Evolutionary conservation across 2,329 filamentous ascomycete species (phyloP).

Genomic region (Colletotrichum truncatum): DNA sequence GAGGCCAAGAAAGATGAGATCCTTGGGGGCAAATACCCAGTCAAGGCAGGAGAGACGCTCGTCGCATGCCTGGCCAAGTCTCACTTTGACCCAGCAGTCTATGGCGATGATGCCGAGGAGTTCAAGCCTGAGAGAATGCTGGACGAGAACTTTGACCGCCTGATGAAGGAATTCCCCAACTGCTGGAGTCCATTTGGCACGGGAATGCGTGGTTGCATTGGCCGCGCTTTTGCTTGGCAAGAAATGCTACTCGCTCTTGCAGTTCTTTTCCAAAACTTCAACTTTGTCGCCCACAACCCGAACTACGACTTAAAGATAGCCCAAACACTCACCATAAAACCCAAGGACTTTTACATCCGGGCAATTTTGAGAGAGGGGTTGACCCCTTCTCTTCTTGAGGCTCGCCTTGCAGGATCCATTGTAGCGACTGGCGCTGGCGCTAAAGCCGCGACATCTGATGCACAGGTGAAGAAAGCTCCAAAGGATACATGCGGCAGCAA

Average conservation of each 20-base stretch:
- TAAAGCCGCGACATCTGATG: background rate
- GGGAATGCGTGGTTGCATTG: conserved; percentile 61
- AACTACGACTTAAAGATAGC: conserved; percentile 61
- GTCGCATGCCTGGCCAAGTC: conserved; percentile 54
- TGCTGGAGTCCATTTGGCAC: conserved; percentile 64
- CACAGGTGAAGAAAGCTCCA: background rate
- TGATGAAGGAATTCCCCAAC: conserved; percentile 44
- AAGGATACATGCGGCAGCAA: background rate
- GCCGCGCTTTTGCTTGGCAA: conserved; percentile 63
- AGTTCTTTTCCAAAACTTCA: conserved; percentile 73
- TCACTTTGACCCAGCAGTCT: conserved; percentile 66
- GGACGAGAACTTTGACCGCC: conserved; percentile 54
- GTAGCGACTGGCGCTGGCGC: conserved; percentile 22
- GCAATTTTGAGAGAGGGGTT: conserved; percentile 58
- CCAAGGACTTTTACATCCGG: conserved; percentile 67
- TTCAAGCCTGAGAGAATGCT: conserved; percentile 72
- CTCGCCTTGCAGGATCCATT: conserved; percentile 47
- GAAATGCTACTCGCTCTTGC: conserved; percentile 57
- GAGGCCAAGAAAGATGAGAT: conserved; percentile 50
- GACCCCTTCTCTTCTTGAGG: conserved; percentile 52
- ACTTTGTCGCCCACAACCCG: conserved; percentile 68
- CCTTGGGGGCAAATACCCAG: conserved; percentile 62
- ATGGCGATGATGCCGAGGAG: conserved; percentile 63
- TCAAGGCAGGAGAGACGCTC: conserved; percentile 56
- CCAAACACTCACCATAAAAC: conserved; percentile 67